Conservation (phyloP, 108 stramenopile genomes). For the Fragilariopsis cylindrus region DNA sequence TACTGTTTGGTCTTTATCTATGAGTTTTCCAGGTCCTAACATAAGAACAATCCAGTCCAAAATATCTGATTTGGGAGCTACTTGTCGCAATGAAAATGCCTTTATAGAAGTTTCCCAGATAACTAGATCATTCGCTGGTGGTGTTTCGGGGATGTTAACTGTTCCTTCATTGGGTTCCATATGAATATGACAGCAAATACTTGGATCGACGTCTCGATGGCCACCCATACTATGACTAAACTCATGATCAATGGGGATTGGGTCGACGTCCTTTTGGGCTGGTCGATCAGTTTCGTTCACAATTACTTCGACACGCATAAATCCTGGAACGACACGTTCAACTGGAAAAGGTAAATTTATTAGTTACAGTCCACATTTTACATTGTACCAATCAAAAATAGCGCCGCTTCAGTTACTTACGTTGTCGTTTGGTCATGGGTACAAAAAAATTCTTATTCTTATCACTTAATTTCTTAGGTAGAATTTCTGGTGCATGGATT, state of each 20-base stretch:
- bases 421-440: conserved; percentile 50
- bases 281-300: conserved; percentile 30
- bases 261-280: conserved; percentile 42
- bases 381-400: no score
- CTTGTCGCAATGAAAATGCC: conserved; percentile 56
- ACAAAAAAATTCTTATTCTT: conserved; percentile 43
- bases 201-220: conserved; percentile 51
- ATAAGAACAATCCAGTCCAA: conserved; percentile 52
- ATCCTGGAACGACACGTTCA: conserved; percentile 65
- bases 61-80: conserved; percentile 43
- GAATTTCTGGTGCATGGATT: conserved; percentile 39
- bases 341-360: conserved; percentile 1
- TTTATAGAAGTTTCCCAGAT: conserved; percentile 78
- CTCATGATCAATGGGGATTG: conserved; percentile 33
- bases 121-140: conserved; percentile 52
- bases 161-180: conserved; percentile 26
- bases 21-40: conserved; percentile 44
- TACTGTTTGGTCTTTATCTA: conserved; percentile 35
- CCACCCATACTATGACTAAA: conserved; percentile 23
- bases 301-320: conserved; percentile 66
- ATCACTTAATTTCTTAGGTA: conserved; percentile 27
- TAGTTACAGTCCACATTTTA: no score
- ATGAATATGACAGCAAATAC: conserved; percentile 56
- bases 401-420: no score
- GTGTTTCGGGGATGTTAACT: conserved; percentile 33